Conservation (phyloP, 805 yeast species). For the Cyberlindnera samutprakarnensis region DNA sequence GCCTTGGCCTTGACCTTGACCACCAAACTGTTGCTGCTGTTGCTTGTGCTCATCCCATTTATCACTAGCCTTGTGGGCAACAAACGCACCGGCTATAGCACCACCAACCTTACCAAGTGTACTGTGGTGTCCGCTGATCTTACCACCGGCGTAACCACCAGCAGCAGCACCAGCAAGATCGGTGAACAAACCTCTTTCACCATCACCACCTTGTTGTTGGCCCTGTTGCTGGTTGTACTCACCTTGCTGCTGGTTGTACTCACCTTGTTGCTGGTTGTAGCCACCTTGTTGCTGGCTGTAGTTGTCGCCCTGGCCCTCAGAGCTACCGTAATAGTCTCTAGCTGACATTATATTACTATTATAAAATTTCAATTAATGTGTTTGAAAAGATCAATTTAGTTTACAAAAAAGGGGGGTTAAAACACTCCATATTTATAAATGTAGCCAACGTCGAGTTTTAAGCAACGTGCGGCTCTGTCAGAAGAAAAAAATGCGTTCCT, state of each 20-base stretch:
- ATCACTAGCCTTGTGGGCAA: constrained; percentile 44
- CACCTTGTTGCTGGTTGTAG: constrained; percentile 35
- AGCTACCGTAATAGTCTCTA: too few relatives aligned
- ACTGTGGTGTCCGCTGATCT: constrained; percentile 29
- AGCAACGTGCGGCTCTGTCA: too few relatives aligned
- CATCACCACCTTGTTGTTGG: constrained; percentile 8
- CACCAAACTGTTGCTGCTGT: constrained; percentile 17
- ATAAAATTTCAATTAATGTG: too few relatives aligned
- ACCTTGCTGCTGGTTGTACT: constrained; percentile 12
- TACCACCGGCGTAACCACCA: constrained; percentile 46
- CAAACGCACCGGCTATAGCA: constrained; percentile 47
- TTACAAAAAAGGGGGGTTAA: too few relatives aligned
- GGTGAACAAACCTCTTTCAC: constrained; percentile 35
- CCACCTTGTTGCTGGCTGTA: constrained; percentile 1
- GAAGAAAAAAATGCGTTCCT: too few relatives aligned
- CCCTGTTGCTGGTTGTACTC: constrained; percentile 15
- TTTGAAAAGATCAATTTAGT: too few relatives aligned
- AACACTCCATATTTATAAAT: too few relatives aligned
- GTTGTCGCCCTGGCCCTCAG: too few relatives aligned
- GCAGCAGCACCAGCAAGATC: constrained; percentile 44
- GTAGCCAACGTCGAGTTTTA: too few relatives aligned
- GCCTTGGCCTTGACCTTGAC: constrained; percentile 17
- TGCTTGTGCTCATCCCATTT: constrained; percentile 23
- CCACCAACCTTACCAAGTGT: constrained; percentile 41
- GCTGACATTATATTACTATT: too few relatives aligned